These are phyloP conservation scores for Fusarium tricinctum DNA, from an alignment of 2,329 filamentous ascomycete genomes.

Conservation along the genomic window DNA sequence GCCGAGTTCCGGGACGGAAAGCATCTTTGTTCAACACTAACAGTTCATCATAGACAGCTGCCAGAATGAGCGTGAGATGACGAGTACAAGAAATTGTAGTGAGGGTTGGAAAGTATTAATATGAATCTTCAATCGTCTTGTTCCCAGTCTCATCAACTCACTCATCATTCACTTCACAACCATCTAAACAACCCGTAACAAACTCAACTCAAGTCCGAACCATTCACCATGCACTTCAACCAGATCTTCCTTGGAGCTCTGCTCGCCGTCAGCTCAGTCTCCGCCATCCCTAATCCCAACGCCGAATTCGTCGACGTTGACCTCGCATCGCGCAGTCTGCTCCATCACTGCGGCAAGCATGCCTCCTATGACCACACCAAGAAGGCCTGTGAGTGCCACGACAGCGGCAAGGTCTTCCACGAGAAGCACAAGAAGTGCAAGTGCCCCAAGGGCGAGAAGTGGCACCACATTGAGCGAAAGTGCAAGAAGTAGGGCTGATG, in stretches of 20 bases:
- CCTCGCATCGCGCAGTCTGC: slow-evolving; percentile 17
- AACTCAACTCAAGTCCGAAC: not conserved
- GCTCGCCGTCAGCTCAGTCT: slow-evolving; percentile 22
- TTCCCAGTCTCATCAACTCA: not conserved
- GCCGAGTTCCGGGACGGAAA: not conserved
- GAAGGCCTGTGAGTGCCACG: slow-evolving; percentile 23
- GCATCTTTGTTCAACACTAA: not conserved
- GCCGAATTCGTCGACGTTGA: not conserved
- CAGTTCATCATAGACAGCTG: not conserved
- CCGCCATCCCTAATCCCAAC: slow-evolving; percentile 24
- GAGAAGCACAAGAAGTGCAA: slow-evolving; percentile 27
- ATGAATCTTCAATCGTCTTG: not conserved
- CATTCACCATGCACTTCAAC: slow-evolving; percentile 30
- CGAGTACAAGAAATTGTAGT: not conserved
- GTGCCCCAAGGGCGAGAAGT: slow-evolving; percentile 37
- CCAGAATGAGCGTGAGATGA: not conserved
- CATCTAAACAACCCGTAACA: not conserved
- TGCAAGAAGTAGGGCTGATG: slow-evolving; percentile 16
- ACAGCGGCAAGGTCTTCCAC: slow-evolving; percentile 21
- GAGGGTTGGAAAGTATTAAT: not conserved
- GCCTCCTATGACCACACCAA: slow-evolving; percentile 21
- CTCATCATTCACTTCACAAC: not conserved
- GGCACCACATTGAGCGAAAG: slow-evolving; percentile 27
- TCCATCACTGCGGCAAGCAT: slow-evolving; percentile 27
- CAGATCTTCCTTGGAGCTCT: slow-evolving; percentile 19